Evolutionary conservation across 352 stramenopile species (phyloP).

Genomic region (Pythium aristosporum): DNA sequence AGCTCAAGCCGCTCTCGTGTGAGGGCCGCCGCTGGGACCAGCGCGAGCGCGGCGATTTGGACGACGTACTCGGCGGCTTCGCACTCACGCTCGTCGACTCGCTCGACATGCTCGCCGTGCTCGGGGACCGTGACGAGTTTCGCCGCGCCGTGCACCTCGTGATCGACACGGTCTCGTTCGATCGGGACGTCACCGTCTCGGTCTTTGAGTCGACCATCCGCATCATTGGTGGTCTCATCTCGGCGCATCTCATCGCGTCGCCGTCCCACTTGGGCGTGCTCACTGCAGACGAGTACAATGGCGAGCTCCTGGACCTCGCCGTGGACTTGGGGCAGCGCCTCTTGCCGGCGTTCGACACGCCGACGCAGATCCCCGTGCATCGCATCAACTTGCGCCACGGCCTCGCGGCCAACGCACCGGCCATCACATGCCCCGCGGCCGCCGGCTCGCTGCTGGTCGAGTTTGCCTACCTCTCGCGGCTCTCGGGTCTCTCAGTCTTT

Average conservation of each 20-base stretch:
- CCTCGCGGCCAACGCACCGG: constrained; percentile 68
- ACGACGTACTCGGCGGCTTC: constrained; percentile 82
- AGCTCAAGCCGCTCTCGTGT: constrained; percentile 85
- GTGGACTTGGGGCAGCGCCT: constrained; percentile 94
- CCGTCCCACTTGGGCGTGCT: constrained; percentile 53
- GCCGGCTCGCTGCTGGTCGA: constrained; percentile 96
- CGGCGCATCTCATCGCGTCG: constrained; percentile 86
- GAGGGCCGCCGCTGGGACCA: constrained; percentile 74
- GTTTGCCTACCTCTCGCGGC: constrained; percentile 93
- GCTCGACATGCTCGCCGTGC: constrained; percentile 86
- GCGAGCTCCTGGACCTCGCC: constrained; percentile 92
- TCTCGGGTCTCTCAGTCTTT: constrained; percentile 57
- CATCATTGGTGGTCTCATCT: constrained; percentile 89
- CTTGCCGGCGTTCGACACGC: constrained; percentile 96
- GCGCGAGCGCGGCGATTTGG: constrained; percentile 78
- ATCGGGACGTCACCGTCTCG: constrained; percentile 88
- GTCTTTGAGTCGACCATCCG: constrained; percentile 94
- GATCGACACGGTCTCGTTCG: constrained; percentile 62
- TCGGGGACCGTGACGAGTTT: constrained; percentile 85
- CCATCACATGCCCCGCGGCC: constrained; percentile 93
- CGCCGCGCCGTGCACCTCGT: constrained; percentile 63
- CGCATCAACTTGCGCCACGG: constrained; percentile 93
- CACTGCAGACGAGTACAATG: constrained; percentile 82
- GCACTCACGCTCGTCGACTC: constrained; percentile 88
- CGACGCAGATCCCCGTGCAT: constrained; percentile 94